These are phyloP conservation scores for Gloeostereum incarnatum DNA, from an alignment of 768 basidiomycete genomes.

Conservation along the genomic window DNA sequence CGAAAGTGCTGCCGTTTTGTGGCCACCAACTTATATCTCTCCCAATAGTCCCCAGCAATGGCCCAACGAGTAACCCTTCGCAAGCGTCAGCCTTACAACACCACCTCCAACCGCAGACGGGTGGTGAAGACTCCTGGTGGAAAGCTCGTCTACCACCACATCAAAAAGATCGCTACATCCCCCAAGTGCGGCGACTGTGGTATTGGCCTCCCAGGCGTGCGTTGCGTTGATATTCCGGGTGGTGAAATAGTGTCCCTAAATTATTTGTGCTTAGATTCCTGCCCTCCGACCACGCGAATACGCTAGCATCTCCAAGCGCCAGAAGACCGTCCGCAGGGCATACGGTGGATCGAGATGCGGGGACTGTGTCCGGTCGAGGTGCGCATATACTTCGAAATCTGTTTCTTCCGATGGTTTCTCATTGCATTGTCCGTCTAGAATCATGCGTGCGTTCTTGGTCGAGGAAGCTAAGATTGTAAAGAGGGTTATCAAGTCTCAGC, in stretches of 20 bases:
- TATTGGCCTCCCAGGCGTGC: constrained; percentile 84
- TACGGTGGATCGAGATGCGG: constrained; percentile 98
- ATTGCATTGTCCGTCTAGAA: constrained; percentile 35
- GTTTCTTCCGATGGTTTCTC: background rate
- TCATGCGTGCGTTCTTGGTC: constrained; percentile 96
- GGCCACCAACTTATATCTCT: no score
- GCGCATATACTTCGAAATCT: constrained; percentile 16
- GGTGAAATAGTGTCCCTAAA: background rate
- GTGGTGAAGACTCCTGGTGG: constrained; percentile 98
- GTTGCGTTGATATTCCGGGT: constrained; percentile 18
- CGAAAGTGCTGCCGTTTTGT: no score
- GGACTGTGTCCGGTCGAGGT: constrained; percentile 93
- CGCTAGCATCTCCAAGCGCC: constrained; percentile 91
- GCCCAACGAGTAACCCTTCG: constrained; percentile 99
- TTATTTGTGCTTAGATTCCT: constrained; percentile 55
- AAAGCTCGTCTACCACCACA: constrained; percentile 94
- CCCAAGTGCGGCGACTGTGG: constrained; percentile 99
- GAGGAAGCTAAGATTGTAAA: constrained; percentile 99
- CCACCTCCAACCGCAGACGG: constrained; percentile 90
- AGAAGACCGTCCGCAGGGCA: constrained; percentile 93
- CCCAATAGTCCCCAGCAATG: constrained; percentile 48
- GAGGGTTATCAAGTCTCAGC: constrained; percentile 94
- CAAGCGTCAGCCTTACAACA: constrained; percentile 98
- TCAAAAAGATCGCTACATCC: constrained; percentile 86
- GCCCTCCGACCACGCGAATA: constrained; percentile 95